Percentiles rank a stretch among this genome's conserved stretches.
phyloP scores from a whole-genome alignment of 2,329 filamentous ascomycete genomes.

The Aspergillus sergii region DNA sequence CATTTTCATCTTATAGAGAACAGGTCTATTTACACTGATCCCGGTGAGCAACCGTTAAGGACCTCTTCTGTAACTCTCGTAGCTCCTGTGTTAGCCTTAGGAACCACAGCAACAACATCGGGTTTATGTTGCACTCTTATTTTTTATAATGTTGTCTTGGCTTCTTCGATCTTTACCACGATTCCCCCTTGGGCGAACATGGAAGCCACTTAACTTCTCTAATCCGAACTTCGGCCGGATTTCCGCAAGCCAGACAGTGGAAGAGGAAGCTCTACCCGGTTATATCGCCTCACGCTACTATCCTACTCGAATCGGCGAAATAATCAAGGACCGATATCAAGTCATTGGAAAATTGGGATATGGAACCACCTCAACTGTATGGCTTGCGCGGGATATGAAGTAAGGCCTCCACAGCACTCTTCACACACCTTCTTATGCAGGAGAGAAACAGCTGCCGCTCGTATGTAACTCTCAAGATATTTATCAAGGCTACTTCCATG shows the following conservation, averaged over 20 bases:
- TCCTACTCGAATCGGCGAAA: conserved; percentile 33
- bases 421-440: conserved; percentile 2
- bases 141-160: conserved; percentile 15
- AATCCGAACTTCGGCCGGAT: conserved; percentile 31
- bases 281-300: conserved; percentile 31
- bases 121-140: no score
- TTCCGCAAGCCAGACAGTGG: conserved; percentile 26
- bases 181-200: conserved; percentile 23
- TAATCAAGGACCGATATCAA: conserved; percentile 34
- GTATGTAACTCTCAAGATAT: conserved; percentile 37
- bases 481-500: conserved; percentile 30
- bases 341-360: conserved; percentile 36
- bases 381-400: conserved; percentile 42
- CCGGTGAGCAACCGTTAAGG: not conserved
- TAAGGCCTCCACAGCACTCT: not conserved
- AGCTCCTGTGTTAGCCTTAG: not conserved
- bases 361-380: conserved; percentile 39
- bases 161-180: conserved; percentile 27
- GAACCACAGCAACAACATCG: no score
- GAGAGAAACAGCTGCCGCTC: conserved; percentile 22
- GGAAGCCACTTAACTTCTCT: conserved; percentile 35
- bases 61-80: not conserved
- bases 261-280: conserved; percentile 35
- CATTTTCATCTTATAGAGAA: no score
- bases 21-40: not conserved